These are phyloP conservation scores for Selaginella tamariscina DNA, from an alignment of 75 land plant species.

Conservation along the genomic window DNA sequence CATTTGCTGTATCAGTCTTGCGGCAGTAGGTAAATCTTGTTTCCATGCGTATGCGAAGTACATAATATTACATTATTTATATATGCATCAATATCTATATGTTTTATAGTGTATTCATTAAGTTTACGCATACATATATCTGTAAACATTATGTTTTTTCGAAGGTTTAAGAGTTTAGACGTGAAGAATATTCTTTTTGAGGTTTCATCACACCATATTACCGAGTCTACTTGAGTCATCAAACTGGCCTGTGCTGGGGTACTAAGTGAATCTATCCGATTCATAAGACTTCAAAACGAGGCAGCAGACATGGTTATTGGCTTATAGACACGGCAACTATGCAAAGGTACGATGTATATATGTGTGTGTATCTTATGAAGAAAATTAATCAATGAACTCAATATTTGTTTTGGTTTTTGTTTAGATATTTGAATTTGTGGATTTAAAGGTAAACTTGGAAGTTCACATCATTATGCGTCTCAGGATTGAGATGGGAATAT, in stretches of 20 bases:
- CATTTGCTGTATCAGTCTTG: conserved; percentile 20
- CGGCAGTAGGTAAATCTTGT: neutral
- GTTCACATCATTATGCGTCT: conserved; percentile 64
- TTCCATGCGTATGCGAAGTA: too few species aligned
- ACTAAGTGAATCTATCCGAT: conserved; percentile 61
- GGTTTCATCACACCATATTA: conserved; percentile 63
- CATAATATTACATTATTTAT: too few species aligned
- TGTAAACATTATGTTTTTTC: neutral
- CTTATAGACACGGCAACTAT: conserved; percentile 82
- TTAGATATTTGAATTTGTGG: conserved; percentile 86
- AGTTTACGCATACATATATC: too few species aligned
- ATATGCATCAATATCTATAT: too few species aligned
- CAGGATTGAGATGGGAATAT: conserved; percentile 40
- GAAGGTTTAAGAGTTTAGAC: conserved; percentile 70
- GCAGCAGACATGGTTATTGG: conserved; percentile 89
- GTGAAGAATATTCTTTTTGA: conserved; percentile 88
- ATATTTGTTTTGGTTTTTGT: neutral
- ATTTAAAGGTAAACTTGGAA: conserved; percentile 64
- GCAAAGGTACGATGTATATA: conserved; percentile 44
- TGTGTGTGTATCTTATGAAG: neutral
- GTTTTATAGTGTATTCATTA: too few species aligned
- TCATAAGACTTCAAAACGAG: conserved; percentile 75
- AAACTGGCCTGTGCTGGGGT: conserved; percentile 41
- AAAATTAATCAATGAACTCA: neutral
- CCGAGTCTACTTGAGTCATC: conserved; percentile 54